Percentiles rank a stretch among this genome's conserved stretches.
These are phyloP conservation scores for Peronosclerospora sorghi DNA, from an alignment of 352 stramenopile species.

Conservation along the genomic window DNA sequence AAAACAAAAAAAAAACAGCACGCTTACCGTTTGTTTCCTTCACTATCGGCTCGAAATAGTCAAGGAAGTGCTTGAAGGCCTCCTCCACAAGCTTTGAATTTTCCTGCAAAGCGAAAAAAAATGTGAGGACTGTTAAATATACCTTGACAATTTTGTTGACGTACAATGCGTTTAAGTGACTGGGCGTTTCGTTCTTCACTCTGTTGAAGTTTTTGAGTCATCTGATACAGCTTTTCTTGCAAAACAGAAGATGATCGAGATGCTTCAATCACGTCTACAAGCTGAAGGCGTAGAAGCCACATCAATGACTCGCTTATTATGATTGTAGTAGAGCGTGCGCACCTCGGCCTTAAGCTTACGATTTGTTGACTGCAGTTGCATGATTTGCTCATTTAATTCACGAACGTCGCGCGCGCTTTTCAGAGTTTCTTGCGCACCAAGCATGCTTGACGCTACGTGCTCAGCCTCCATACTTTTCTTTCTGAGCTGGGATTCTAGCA, in stretches of 20 bases:
- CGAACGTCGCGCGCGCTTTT: constrained; percentile 41
- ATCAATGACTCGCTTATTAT: neutral
- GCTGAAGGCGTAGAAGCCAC: constrained; percentile 15
- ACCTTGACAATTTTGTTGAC: constrained; percentile 1
- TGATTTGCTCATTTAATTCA: constrained; percentile 47
- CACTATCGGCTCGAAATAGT: constrained; percentile 40
- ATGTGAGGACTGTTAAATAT: neutral
- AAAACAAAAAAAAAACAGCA: neutral
- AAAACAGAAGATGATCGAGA: constrained; percentile 47
- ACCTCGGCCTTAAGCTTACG: constrained; percentile 68
- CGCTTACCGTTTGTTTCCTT: constrained; percentile 32
- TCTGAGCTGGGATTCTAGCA: constrained; percentile 50
- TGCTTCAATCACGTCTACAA: constrained; percentile 56
- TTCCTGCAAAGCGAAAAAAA: constrained; percentile 17
- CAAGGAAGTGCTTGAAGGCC: constrained; percentile 28
- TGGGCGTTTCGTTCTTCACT: constrained; percentile 42
- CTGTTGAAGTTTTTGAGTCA: constrained; percentile 34
- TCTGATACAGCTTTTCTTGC: constrained; percentile 51
- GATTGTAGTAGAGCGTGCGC: neutral
- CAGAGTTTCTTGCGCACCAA: constrained; percentile 35
- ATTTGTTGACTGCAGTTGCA: constrained; percentile 44
- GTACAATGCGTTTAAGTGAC: constrained; percentile 39
- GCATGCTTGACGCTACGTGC: constrained; percentile 26
- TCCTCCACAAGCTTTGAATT: constrained; percentile 30
- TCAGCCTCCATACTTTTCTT: constrained; percentile 49